These are phyloP conservation scores for Carpinus viminea DNA, from an alignment of 306 rosid genomes.

Conservation along the genomic window DNA sequence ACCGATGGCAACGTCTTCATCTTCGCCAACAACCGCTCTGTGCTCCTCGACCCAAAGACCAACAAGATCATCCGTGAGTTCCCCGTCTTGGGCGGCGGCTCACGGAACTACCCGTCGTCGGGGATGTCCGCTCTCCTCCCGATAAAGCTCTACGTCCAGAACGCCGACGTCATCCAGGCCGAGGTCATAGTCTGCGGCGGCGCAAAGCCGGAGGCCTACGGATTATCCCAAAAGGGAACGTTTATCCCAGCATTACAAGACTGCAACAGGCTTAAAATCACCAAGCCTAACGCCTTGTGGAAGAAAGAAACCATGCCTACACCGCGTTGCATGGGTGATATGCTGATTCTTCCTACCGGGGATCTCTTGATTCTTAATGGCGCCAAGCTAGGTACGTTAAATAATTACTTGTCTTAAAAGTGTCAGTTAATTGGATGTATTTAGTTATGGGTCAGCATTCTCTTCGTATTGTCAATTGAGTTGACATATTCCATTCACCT, in stretches of 20 bases:
- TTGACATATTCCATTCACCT: too few species aligned
- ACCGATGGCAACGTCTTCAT: constrained; percentile 75
- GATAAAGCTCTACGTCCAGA: constrained; percentile 31
- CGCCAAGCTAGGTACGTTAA: constrained; percentile 53
- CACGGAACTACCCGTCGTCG: constrained; percentile 86
- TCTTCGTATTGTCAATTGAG: too few species aligned
- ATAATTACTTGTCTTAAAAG: too few species aligned
- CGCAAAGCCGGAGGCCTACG: constrained; percentile 47
- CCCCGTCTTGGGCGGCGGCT: constrained; percentile 57
- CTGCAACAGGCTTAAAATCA: constrained; percentile 54
- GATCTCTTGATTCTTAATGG: constrained; percentile 78
- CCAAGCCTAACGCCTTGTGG: constrained; percentile 53
- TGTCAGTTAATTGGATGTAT: too few species aligned
- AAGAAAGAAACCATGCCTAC: constrained; percentile 68
- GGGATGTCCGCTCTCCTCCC: constrained; percentile 83
- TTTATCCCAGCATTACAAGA: constrained; percentile 56
- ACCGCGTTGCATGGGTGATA: constrained; percentile 71
- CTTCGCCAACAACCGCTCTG: constrained; percentile 76
- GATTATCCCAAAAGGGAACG: constrained; percentile 20
- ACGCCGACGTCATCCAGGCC: background rate
- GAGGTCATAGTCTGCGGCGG: constrained; percentile 90
- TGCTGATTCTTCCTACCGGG: constrained; percentile 62
- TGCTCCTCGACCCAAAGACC: constrained; percentile 51
- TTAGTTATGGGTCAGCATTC: too few species aligned
- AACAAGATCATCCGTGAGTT: constrained; percentile 47